Evolutionary conservation across 192 early-diverging fungal genomes (phyloP), one percentile per base, ranked within the genome.

Genomic region (Umbelopsis isabellina): DNA sequence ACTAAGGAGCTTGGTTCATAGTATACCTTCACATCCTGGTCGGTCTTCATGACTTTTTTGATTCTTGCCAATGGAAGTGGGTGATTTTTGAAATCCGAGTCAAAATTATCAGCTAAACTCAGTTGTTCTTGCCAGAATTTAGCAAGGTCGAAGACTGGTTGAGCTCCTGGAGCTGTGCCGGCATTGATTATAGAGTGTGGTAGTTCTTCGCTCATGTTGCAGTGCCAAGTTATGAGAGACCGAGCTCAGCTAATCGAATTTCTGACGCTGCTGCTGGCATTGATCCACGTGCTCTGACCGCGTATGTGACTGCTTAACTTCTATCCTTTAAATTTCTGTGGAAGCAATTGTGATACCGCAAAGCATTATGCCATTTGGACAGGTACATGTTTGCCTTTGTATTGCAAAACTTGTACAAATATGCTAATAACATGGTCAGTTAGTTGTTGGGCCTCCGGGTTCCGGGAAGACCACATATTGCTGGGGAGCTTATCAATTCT

Each of bases 11-110:
- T 5, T 18, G 23, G 35, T 23, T 41, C 33, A 25, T 13, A 27
- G 41, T 52, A 69, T 81, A 91, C 91, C 84, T 96, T 96, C 23
- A 95, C 95, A 76, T 98, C 94, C 45, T 95, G 92, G 72, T 98
- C 97, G 13, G 91, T 90, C 84, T 98, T 98, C 97, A 98, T 98
- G 44, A 98, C 94, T 75, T 97, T 97, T 75, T 98, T 98, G 74
- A 97, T 97, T 27, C 97, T 80, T 25, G 97, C 97, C 47, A 98
- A 78, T 22, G 97, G 97, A 65, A 98, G 72, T 65, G 89, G 85
- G 71, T 98, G 95, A 47, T 88, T 82, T 77, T 96, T 95, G 81
- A 95, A 98, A 79, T 98, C 97, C 21, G 90, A 87, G 58, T 81
- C 76, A 18, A 88, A 88, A 64, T 90, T 80, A 58, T 92, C 84